These are phyloP conservation scores for Hippophae tibetana DNA, from an alignment of 306 rosid species.

Conservation along the genomic window DNA sequence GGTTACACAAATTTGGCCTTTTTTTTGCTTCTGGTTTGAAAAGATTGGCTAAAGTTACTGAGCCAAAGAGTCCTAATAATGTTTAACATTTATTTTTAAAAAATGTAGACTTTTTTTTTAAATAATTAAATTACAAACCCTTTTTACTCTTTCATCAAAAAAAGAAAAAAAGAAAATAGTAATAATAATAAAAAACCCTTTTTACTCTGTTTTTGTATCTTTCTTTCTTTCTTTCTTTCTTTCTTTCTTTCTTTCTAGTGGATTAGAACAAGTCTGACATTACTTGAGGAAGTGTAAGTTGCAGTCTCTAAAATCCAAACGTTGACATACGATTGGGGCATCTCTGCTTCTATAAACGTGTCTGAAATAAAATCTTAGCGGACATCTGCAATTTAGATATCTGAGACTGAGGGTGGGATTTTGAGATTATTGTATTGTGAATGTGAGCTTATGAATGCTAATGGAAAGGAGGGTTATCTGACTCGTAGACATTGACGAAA, in stretches of 20 bases:
- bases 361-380: slow-evolving; percentile 43
- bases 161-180: too few relatives aligned
- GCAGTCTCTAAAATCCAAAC: slow-evolving; percentile 22
- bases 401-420: slow-evolving; percentile 8
- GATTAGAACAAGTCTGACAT: slow-evolving; percentile 10
- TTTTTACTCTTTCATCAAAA: too few relatives aligned
- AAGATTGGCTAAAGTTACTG: slow-evolving; percentile 17
- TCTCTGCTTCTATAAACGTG: slow-evolving; percentile 19
- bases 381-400: slow-evolving; percentile 32
- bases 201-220: slow-evolving; percentile 7
- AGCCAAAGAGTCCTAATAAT: slow-evolving; percentile 16
- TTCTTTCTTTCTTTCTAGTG: slow-evolving; percentile 9
- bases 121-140: slow-evolving; percentile 6
- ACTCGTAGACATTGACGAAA: background rate
- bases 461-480: background rate
- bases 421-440: slow-evolving; percentile 3
- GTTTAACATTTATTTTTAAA: slow-evolving; percentile 2
- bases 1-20: slow-evolving; percentile 55
- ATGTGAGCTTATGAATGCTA: background rate
- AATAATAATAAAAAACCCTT: too few relatives aligned
- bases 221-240: background rate
- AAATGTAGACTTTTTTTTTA: slow-evolving; percentile 12
- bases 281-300: background rate
- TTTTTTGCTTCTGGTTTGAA: slow-evolving; percentile 28
- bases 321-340: slow-evolving; percentile 58